Evolutionary conservation across 257 asterid species (phyloP).

Genomic region (Mitragyna speciosa): DNA sequence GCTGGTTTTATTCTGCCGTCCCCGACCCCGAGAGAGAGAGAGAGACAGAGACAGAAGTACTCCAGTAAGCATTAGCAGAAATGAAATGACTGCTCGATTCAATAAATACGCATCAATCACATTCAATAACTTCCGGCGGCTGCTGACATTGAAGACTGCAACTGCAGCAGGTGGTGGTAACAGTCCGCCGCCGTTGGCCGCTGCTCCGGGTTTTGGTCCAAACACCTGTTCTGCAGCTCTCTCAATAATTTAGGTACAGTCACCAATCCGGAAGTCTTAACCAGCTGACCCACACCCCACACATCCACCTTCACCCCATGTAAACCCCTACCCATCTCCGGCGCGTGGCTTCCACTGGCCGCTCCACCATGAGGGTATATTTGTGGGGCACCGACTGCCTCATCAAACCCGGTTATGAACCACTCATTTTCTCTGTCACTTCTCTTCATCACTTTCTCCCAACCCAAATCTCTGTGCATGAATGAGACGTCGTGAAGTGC

Average conservation of each 20-base stretch:
- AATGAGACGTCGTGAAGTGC: conserved; percentile 45
- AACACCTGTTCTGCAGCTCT: conserved; percentile 49
- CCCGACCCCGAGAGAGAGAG: neutral
- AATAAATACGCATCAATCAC: conserved; percentile 22
- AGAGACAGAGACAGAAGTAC: too few relatives aligned
- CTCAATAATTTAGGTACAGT: conserved; percentile 40
- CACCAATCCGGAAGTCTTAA: conserved; percentile 46
- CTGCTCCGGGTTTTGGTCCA: conserved; percentile 53
- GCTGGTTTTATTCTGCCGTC: neutral
- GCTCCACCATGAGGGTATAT: conserved; percentile 33
- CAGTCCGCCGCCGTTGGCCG: conserved; percentile 62
- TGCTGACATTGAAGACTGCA: conserved; percentile 50
- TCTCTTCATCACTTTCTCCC: conserved; percentile 47
- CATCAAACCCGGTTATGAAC: conserved; percentile 45
- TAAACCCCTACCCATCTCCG: conserved; percentile 48
- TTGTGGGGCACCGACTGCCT: conserved; percentile 45
- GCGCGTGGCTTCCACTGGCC: conserved; percentile 36
- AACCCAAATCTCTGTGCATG: conserved; percentile 49
- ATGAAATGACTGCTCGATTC: conserved; percentile 11
- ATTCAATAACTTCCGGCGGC: conserved; percentile 32
- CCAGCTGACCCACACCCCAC: conserved; percentile 51
- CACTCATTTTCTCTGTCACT: conserved; percentile 38
- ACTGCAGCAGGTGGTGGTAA: conserved; percentile 52
- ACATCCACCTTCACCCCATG: conserved; percentile 51
- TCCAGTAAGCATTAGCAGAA: neutral